Base-by-base conservation (phyloP, 768 basidiomycete genomes). In the Hygrophorus pudorinus region DNA sequence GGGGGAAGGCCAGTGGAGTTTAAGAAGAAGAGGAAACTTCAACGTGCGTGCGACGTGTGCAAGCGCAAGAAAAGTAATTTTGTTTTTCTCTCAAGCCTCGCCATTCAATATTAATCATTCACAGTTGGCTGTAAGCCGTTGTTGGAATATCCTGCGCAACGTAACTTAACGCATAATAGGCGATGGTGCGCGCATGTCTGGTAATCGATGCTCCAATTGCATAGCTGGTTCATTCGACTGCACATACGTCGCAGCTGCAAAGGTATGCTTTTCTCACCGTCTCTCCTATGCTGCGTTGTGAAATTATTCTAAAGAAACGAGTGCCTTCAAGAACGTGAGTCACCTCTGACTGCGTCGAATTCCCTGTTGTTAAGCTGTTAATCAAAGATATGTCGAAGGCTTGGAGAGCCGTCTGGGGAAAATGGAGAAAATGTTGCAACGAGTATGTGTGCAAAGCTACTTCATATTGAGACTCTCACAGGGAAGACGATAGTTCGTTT, bases 21-120 rank as follows among this genome's bases (percentile, higher is more conserved):
- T 13, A 28, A 18, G 14, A 81, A 79, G 66, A 78, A 77, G 56
- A 61, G 76, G 33, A 66, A 74, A 48, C 72, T 78, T 39, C 75
- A 75, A 49, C 71, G 81, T 24, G 81, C 81, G n/a, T 87, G 84
- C 61, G 82, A 85, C 54, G 62, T 76, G 9, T 87, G 85, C 61
- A 71, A 81, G 51, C 65, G 73, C 42, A 85, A 83, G 69, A 88
- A 86, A 60, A 75, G 80, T 77, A 48, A 35, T 68, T 62, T 16
- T 9, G 10, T 39, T 45, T 18, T 5, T 28, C 14, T n/a, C 14
- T 43, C 37, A 35, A 14, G 36, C 16, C 32, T 39, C 16, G 29
- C 30, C 12, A 18, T 33, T 7, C 27, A n/a, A 30, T 17, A 10
- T 28, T 38, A 38, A 36, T 11, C 16, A 37, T 27, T 36, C 18